Evolutionary conservation across 495 filamentous ascomycete genomes (phyloP).

Genomic region (Lichenothelia convexa): DNA sequence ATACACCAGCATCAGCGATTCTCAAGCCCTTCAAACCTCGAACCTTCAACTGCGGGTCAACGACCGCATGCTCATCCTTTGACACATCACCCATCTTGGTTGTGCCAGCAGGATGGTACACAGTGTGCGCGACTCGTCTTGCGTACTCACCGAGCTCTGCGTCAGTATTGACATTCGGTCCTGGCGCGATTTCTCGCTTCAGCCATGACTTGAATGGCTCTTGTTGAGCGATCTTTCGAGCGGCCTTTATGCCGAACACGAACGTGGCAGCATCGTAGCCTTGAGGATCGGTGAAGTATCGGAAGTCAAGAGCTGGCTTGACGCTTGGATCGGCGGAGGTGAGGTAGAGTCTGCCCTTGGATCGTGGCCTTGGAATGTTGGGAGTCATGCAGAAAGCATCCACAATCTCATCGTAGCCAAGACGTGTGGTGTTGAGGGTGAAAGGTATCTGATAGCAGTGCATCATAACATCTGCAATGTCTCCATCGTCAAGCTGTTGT

Average conservation of each 20-base stretch:
- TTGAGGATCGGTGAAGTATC: slow-evolving; percentile 72
- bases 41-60: slow-evolving; percentile 38
- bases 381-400: slow-evolving; percentile 86
- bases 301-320: slow-evolving; percentile 71
- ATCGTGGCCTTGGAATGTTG: slow-evolving; percentile 70
- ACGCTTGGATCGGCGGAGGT: slow-evolving; percentile 49
- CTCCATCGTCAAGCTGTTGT: slow-evolving; percentile 43
- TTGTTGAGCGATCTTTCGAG: slow-evolving; percentile 49
- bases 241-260: slow-evolving; percentile 56
- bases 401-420: slow-evolving; percentile 54
- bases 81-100: slow-evolving; percentile 65
- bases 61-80: slow-evolving; percentile 45
- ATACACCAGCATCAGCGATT: slow-evolving; percentile 50
- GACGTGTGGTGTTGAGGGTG: slow-evolving; percentile 38
- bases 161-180: slow-evolving; percentile 46
- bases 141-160: slow-evolving; percentile 59
- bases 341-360: slow-evolving; percentile 52
- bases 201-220: slow-evolving; percentile 64
- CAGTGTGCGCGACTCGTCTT: slow-evolving; percentile 57
- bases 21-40: slow-evolving; percentile 38
- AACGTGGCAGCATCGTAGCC: slow-evolving; percentile 69
- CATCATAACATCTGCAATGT: slow-evolving; percentile 70
- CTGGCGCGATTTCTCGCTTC: slow-evolving; percentile 61
- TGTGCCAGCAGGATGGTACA: slow-evolving; percentile 73
- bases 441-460: slow-evolving; percentile 84